Evolutionary conservation across 2,329 filamentous ascomycete genomes (phyloP), one percentile per base, ranked within the genome.

Genomic region (Exophiala lecanii-corni): DNA sequence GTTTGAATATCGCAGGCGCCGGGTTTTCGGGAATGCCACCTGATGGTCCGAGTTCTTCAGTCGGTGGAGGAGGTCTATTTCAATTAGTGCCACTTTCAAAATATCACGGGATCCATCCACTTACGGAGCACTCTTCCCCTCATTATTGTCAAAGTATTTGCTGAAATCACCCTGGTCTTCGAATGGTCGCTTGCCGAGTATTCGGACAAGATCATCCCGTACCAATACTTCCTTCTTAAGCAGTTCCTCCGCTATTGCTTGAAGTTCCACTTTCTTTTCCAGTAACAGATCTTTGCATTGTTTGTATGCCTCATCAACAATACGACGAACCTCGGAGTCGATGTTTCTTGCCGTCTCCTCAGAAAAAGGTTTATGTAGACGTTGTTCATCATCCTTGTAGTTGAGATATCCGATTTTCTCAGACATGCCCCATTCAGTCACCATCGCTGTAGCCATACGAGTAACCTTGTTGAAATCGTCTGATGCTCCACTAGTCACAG

Each of bases 401-500:
- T 94, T 86, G 51, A 98, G 75, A 53, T 89, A 89, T 20, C 91
- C 91, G 35, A 98, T 83, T 70, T 94, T 94, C 55, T 86, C 79
- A 30, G 86, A 94, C 92, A 98, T 98, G 55, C 92, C 92, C 83
- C 89, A 98, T 65, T 95, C 87, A n/a, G 91, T 98, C 20, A 98
- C 92, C 92, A 98, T 98, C 50, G 86, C 84, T 13, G 86, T 94
- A 3, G 92, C 94, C 85, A 96, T 91, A 43, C 82, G 79, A 2
- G 92, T 96, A 30, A 97, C 92, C 71, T 98, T 98, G 69, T 92
- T 91, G 78, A 98, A 98, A 64, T 98, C 92, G 64, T 97, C 92
- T 41, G 83, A 89, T 15, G 91, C 92, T 44, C 92, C 92, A 35
- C 86, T 92, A 2, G 92, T 98, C 15, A 98, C 92, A 0, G 89